Conservation (phyloP, 2,329 filamentous ascomycete species). For the Alternaria conjuncta region DNA sequence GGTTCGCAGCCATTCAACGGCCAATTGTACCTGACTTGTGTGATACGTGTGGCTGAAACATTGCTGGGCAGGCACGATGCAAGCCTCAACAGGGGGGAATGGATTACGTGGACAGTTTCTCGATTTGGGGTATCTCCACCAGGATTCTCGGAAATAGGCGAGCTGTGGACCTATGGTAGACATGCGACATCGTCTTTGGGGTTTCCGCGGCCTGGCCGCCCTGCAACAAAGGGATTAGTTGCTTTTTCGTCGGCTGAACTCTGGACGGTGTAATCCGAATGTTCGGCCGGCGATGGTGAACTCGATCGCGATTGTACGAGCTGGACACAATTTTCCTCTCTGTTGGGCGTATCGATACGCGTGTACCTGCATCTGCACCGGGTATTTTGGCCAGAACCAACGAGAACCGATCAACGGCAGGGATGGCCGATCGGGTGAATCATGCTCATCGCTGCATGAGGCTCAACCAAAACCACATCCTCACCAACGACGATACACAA, state of each 20-base stretch:
- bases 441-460: background rate
- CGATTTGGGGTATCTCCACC: slow-evolving; percentile 4
- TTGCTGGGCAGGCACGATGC: background rate
- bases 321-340: slow-evolving; percentile 5
- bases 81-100: slow-evolving; percentile 12
- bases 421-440: slow-evolving; percentile 10
- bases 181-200: background rate
- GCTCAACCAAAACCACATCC: background rate
- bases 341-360: slow-evolving; percentile 26
- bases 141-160: slow-evolving; percentile 1
- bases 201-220: background rate
- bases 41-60: slow-evolving; percentile 9
- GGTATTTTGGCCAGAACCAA: slow-evolving; percentile 30
- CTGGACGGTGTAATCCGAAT: background rate
- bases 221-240: background rate
- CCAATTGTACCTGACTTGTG: slow-evolving; percentile 1
- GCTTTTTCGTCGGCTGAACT: background rate
- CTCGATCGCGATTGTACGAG: background rate
- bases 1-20: slow-evolving; percentile 7
- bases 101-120: slow-evolving; percentile 14
- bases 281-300: background rate
- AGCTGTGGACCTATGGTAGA: slow-evolving; percentile 1
- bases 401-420: slow-evolving; percentile 35
- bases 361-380: background rate
- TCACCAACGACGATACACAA: background rate